Conservation (phyloP, 1,284 basidiomycete genomes). For the Austroboletus rostrupii region DNA sequence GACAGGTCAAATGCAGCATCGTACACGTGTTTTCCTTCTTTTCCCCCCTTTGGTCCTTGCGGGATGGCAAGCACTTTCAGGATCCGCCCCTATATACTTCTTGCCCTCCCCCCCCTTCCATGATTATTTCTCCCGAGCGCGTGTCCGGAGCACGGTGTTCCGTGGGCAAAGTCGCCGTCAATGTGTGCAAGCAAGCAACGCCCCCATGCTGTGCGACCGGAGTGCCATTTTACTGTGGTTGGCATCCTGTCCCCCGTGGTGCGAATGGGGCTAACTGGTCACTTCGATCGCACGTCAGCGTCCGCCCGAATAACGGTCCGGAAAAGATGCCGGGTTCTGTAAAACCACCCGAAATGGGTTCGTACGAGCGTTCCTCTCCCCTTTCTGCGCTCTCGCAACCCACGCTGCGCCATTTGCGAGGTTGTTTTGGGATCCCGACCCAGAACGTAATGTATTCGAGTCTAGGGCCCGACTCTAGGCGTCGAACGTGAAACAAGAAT, state of each 20-base stretch:
- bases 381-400: neutral
- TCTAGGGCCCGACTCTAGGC: neutral
- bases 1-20: neutral
- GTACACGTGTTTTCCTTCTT: neutral
- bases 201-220: too few relatives aligned
- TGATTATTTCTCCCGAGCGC: constrained; percentile 15
- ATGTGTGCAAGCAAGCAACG: neutral
- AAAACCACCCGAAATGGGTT: constrained; percentile 12
- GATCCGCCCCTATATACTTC: neutral
- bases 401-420: neutral
- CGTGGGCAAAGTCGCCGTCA: constrained; percentile 13
- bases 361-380: too few relatives aligned
- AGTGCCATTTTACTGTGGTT: constrained; percentile 9
- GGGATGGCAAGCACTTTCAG: too few relatives aligned
- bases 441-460: too few relatives aligned
- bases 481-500: constrained; percentile 1
- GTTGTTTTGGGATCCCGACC: too few relatives aligned
- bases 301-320: too few relatives aligned
- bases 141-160: constrained; percentile 1
- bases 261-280: too few relatives aligned
- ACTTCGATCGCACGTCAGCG: too few relatives aligned
- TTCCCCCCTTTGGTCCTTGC: neutral
- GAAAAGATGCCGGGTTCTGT: constrained; percentile 2
- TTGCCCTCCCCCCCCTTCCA: neutral
- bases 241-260: constrained; percentile 4